phyloP scores from a whole-genome alignment of 164 flowering plant genomes.

The Aristolochia fimbriata region DNA sequence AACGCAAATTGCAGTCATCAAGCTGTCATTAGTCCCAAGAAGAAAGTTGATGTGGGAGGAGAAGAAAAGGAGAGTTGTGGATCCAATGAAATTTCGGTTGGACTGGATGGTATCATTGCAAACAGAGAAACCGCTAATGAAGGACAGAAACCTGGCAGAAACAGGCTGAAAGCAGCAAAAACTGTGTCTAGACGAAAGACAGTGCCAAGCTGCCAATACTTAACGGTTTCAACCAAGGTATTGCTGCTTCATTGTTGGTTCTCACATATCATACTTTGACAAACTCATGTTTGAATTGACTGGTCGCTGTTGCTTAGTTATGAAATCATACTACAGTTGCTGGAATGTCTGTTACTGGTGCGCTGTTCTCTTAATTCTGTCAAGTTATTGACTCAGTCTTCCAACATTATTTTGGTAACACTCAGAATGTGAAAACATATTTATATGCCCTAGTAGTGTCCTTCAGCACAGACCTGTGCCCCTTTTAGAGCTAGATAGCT shows the following conservation, averaged over 20 bases:
- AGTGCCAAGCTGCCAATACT: slow-evolving; percentile 33
- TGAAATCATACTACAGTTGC: too few relatives aligned
- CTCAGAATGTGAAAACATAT: too few relatives aligned
- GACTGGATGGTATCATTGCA: slow-evolving; percentile 13
- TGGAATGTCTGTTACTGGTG: too few relatives aligned
- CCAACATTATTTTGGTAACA: too few relatives aligned
- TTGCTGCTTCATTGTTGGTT: not conserved
- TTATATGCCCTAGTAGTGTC: too few relatives aligned
- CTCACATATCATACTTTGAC: not conserved
- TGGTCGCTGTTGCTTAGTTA: too few relatives aligned
- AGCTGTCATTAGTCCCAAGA: slow-evolving; percentile 2
- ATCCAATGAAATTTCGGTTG: slow-evolving; percentile 62
- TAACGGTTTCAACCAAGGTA: slow-evolving; percentile 34
- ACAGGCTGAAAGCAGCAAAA: slow-evolving; percentile 29
- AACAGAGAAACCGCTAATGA: too few relatives aligned
- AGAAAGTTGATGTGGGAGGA: slow-evolving; percentile 24
- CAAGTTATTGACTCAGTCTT: too few relatives aligned
- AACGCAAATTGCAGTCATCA: slow-evolving; percentile 16
- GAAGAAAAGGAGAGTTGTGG: slow-evolving; percentile 82
- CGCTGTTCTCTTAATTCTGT: too few relatives aligned
- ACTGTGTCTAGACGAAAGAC: slow-evolving; percentile 43
- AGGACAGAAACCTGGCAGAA: slow-evolving; percentile 11
- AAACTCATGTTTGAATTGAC: not conserved
- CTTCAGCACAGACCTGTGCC: too few relatives aligned
- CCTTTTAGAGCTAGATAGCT: too few relatives aligned